Base-by-base conservation (phyloP, 169 alveolate species). In the Plasmodium knowlesi region DNA sequence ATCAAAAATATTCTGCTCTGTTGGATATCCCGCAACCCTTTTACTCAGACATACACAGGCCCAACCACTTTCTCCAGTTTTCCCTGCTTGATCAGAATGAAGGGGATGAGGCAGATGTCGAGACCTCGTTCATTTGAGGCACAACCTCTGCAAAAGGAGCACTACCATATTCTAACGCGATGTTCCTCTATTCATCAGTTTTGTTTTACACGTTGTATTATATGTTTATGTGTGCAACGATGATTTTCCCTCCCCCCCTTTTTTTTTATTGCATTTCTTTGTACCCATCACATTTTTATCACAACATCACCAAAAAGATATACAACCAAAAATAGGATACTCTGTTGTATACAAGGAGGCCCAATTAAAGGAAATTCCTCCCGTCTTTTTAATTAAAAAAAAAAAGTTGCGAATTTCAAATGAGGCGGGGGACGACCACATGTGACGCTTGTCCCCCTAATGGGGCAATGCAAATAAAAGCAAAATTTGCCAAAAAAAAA, bases 31-130 rank as follows among this genome's bases (percentile, higher is more conserved):
- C 99, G 4, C 98, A 98, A 83, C 99, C 99, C 71, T 99, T 98
- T 96, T 99, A 99, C 96, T 98, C 99, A 92, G 99, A 99, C 92
- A 92, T 97, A 57, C 99, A 99, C 97, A 96, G 99, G 90, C 98
- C 99, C 3, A 85, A 98, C 57, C 99, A 98, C 95, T 98, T 97
- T 95, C 81, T 98, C 28, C 98, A 97, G 76, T 98, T 98, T 88
- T 97, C 98, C 3, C 94, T 89, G 37, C 88, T 89, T 8, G 90
- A 89, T 10, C 94, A 89, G 53, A 70, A 71, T 3, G 94, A 89
- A 8, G 94, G 91, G 57, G 94, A 89, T 70, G 91, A 79, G 8
- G 94, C 94, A 3, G 94, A 89, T 34, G 76, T 89, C 8, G 94
- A 89, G 43, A 81, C 94, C 3, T 89, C 94, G 8, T 89, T 89